Evolutionary conservation across 371 early-diverging fungal species (phyloP), one percentile per base, ranked within the genome.

Genomic region (Mucor ambiguus): DNA sequence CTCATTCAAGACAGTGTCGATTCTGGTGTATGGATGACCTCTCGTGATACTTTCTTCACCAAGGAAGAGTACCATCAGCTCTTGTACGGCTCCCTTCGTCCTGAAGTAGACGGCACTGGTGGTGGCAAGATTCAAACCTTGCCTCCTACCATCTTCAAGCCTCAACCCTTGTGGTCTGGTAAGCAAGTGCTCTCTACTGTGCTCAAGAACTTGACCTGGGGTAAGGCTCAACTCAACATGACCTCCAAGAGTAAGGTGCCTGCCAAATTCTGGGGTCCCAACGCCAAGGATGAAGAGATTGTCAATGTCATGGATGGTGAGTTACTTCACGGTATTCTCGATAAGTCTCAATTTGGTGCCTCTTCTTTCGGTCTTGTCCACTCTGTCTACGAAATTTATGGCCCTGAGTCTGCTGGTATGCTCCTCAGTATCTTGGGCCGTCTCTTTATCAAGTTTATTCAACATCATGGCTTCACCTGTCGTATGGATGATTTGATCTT

Each of bases 1-100:
- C 82, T 99, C 76, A 98, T 99, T 63, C 99, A 99, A 85, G 99
- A 99, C 83, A 99, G 99, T 76, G 96, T 99, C 28, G 97, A 96
- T 49, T 93, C 95, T 28, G 99, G 98, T 73, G 95, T 98, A 29
- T 89, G 93, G 78, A 88, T 99, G 92, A 93, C 95, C 24, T 82
- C 89, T 38, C 92, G 95, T 60, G 95, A 96, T 75, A 89, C 95
- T 0, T 94, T 99, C 84, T 92, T 98, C 58, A 89, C 87, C 28
- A 87, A 90, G 55, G 96, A 93, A 29, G 93, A 96, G 78, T 99
- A 98, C 79, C 91, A 94, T 66, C 96, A 97, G 77, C 79, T 99
- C 18, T 78, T 99, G n/a, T 95, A 93, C 72, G 90, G 89, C 71
- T 90, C 92, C 1, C 77, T 97, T 63, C 87, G 92, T 20, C 94